Evolutionary conservation across 2,329 filamentous ascomycete genomes (phyloP), one percentile per base, ranked within the genome.

Genomic region (Periglandula ipomoeae): DNA sequence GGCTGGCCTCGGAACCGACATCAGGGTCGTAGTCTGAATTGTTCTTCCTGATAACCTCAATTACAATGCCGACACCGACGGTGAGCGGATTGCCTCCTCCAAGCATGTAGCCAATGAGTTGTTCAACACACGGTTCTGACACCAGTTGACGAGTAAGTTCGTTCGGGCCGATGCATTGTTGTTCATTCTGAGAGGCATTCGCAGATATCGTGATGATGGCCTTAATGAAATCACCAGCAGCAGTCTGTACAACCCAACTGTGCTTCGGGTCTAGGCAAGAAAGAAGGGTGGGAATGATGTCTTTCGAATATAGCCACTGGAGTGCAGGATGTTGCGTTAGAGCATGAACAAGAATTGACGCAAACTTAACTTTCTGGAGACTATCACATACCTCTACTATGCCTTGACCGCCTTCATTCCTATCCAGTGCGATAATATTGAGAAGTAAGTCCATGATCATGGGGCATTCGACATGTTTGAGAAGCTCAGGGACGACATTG

Each of bases 11-110:
- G 44, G 85, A 82, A 52, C 90, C 83, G 58, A 90, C 87, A 58
- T 97, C 93, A 1, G 93, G 85, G 58, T 98, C 93, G 64, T 98
- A 98, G 67, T 98, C 93, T 0, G 93, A 97, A 65, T 98, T 98
- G 69, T 98, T 98, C 71, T 98, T 98, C 52, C 93, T 81, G 63
- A 98, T 98, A 41, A 98, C 93, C 68, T 98, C 93, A 55, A 98
- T 98, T 30, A 98, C 81, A 60, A 97, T 96, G 19, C 93, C 93
- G 10, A 98, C 93, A 44, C 93, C 93, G 15, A 97, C 94, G 0
- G 91, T 97, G 50, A 98, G 70, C 5, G 93, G 86, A 59, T 98
- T 97, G 23, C 93, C 93, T 35, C 93, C 93, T 46, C 84, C 79
- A 13, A 97, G 79, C 93, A 98, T 98, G 59, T 91, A 88, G 13